Evolutionary conservation across 441 rosid genomes (phyloP), one percentile per base, ranked within the genome.

Genomic region (Manihot esculenta): DNA sequence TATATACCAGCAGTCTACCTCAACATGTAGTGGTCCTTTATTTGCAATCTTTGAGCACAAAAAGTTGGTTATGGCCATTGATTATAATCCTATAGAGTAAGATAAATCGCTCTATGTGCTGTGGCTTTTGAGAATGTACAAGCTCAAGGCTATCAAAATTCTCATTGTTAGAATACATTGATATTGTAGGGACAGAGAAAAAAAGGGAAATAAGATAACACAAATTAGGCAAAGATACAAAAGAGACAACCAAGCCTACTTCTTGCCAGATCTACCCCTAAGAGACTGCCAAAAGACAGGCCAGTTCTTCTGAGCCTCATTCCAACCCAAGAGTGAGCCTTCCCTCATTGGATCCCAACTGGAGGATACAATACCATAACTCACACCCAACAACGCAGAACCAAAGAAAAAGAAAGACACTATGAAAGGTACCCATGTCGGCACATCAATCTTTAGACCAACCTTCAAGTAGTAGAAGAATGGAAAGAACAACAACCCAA

Each of bases 271-370:
- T 71, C 87, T 74, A 24, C 88, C 94, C 89, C 94, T 69, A 27
- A 93, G 75, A 74, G 98, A 93, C 61, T 87, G 94, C 96, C 96
- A 93, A 73, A 88, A 93, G 26, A 89, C 94, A 44, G 98, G 97
- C 94, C 94, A 93, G 44, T 93, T 93, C 89, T 84, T 93, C 76
- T 75, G 82, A 68, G 98, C 96, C 81, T 93, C 98, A 15, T 79
- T 93, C 98, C 97, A 93, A 24, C 97, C 97, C 83, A 91, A 74
- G 62, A 86, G 82, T 0, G 98, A 91, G 23, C 97, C 97, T 84
- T 91, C 93, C 77, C 97, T 87, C 79, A 84, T 17, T 0, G 98
- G 96, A 83, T 93, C 98, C 98, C 98, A 93, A 57, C 98, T 91
- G 14, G 97, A 77, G 10, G 98, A 93, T 47, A 91, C 96, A 30